Evolutionary conservation across 192 early-diverging fungal species (phyloP).

Genomic region (Blastocladiella britannica): DNA sequence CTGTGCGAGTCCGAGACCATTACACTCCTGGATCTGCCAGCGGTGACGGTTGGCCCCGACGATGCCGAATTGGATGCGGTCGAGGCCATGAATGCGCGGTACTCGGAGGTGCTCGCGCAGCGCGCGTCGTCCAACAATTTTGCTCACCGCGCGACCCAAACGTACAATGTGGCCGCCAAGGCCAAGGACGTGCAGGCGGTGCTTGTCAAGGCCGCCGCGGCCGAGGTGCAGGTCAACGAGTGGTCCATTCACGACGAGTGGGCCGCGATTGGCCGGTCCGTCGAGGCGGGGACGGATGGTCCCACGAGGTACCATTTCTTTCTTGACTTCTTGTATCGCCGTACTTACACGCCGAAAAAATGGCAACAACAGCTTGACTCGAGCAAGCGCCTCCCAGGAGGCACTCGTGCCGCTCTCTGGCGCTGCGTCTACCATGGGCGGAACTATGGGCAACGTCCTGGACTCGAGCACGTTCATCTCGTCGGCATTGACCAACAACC

Average conservation of each 20-base stretch:
- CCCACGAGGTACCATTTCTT: too few species aligned
- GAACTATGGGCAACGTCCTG: neutral
- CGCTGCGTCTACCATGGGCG: neutral
- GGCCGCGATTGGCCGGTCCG: neutral
- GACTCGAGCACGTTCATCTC: neutral
- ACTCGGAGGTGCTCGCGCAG: constrained; percentile 20
- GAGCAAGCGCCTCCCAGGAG: too few species aligned
- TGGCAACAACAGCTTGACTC: too few species aligned
- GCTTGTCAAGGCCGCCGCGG: constrained; percentile 12
- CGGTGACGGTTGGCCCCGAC: constrained; percentile 20
- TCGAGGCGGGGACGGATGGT: neutral
- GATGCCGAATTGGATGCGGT: constrained; percentile 15
- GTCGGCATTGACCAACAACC: neutral
- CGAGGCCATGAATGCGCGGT: constrained; percentile 22
- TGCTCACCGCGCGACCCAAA: constrained; percentile 25
- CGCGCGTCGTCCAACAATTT: constrained; percentile 31
- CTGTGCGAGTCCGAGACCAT: constrained; percentile 29
- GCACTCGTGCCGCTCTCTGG: neutral
- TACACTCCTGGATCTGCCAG: constrained; percentile 18
- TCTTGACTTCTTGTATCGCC: too few species aligned
- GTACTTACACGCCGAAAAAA: too few species aligned
- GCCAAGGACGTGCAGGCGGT: constrained; percentile 31
- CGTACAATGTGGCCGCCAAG: constrained; percentile 23
- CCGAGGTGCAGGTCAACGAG: constrained; percentile 18
- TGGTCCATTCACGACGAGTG: constrained; percentile 29